Evolutionary conservation across 768 basidiomycete genomes (phyloP).

Genomic region (Lactarius trivialis): DNA sequence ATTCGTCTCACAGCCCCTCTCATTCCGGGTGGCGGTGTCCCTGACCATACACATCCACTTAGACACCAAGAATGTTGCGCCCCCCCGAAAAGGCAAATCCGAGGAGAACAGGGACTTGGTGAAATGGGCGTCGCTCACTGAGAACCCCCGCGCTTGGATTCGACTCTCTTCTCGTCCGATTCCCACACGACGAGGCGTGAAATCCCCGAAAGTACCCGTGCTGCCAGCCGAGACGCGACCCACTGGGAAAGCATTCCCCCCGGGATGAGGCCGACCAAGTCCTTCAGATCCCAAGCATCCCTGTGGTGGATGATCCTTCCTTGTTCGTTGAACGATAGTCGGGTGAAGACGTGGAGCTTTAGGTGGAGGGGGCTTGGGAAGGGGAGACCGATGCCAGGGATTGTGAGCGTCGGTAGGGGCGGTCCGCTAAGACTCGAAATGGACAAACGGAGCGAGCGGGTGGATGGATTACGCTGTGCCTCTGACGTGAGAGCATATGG

Average conservation of each 20-base stretch:
- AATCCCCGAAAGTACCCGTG: slow-evolving; percentile 31
- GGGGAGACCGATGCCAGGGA: slow-evolving; percentile 61
- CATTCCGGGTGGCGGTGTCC: slow-evolving; percentile 19
- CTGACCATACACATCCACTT: slow-evolving; percentile 7
- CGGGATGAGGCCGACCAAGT: slow-evolving; percentile 66
- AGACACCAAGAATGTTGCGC: not conserved
- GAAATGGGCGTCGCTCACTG: slow-evolving; percentile 11
- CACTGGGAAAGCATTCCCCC: slow-evolving; percentile 63
- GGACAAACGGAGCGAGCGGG: slow-evolving; percentile 25
- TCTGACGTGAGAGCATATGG: slow-evolving; percentile 18
- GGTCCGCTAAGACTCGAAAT: slow-evolving; percentile 20
- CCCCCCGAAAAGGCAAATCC: slow-evolving; percentile 4
- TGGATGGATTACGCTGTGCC: slow-evolving; percentile 16
- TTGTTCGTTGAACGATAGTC: slow-evolving; percentile 74
- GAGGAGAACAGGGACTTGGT: slow-evolving; percentile 6
- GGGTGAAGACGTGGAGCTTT: slow-evolving; percentile 62
- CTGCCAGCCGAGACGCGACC: slow-evolving; percentile 58
- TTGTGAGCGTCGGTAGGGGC: slow-evolving; percentile 42
- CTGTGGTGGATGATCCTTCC: slow-evolving; percentile 75
- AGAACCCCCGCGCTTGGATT: slow-evolving; percentile 7
- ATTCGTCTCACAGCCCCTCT: slow-evolving; percentile 11
- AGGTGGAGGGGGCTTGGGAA: slow-evolving; percentile 70
- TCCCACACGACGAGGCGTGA: slow-evolving; percentile 16
- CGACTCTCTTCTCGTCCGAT: slow-evolving; percentile 11
- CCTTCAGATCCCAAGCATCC: slow-evolving; percentile 77